Percentiles rank a stretch among this genome's conserved stretches.
Conservation (phyloP, 2,329 filamentous ascomycete genomes). For the Aureobasidium sp. region DNA sequence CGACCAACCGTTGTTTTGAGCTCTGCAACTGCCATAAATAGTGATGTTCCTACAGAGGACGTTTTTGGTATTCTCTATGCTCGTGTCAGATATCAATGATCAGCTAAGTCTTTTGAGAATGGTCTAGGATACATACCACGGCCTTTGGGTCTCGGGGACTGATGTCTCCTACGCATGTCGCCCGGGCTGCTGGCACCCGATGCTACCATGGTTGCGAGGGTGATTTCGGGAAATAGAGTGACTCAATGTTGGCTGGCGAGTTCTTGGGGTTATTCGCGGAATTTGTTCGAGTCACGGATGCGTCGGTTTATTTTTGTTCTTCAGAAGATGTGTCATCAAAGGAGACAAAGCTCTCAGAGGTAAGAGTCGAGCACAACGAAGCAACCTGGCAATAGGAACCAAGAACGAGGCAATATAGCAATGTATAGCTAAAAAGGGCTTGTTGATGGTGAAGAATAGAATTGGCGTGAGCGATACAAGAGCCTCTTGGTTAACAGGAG, state of each 20-base stretch:
- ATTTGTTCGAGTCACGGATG: background rate
- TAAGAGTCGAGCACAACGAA: background rate
- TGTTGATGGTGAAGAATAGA: background rate
- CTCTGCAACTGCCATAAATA: slow-evolving; percentile 88
- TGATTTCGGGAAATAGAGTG: background rate
- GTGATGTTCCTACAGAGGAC: slow-evolving; percentile 86
- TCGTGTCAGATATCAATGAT: slow-evolving; percentile 5
- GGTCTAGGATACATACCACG: slow-evolving; percentile 28
- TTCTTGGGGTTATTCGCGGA: background rate
- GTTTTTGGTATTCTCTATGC: slow-evolving; percentile 59
- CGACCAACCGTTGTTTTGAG: slow-evolving; percentile 65
- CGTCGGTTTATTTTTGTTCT: background rate
- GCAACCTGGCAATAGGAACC: background rate
- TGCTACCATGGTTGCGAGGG: slow-evolving; percentile 9
- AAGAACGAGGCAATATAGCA: background rate
- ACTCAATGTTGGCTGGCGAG: background rate
- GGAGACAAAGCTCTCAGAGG: background rate
- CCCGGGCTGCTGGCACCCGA: slow-evolving; percentile 22
- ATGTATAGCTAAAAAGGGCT: background rate
- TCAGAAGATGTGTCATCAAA: background rate
- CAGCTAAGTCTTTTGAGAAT: background rate
- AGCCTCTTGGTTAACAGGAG: background rate
- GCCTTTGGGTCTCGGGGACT: slow-evolving; percentile 37
- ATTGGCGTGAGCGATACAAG: background rate
- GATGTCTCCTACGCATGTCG: slow-evolving; percentile 34